Base-by-base conservation (phyloP, 208 protist species). In the Entamoeba histolytica region DNA sequence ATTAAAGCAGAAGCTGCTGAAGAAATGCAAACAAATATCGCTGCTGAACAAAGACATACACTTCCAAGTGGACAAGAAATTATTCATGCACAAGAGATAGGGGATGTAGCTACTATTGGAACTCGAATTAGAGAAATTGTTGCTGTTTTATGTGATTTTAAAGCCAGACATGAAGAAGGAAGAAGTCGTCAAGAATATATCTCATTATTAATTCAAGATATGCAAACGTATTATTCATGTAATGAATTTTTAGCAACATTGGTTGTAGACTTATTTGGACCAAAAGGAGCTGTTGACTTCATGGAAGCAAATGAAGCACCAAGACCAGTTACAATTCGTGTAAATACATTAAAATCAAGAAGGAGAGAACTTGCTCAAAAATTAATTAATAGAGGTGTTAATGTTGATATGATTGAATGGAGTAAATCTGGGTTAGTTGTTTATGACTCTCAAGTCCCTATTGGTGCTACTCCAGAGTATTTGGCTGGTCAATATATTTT, bases 401-500 rank as follows among this genome's bases (percentile, higher is more conserved):
- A 98, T 94, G 96, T 99, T 35, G 98, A 99, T 92, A 98, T 98
- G 50, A 95, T 98, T 17, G 95, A 96, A 91, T 98, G 97, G 97
- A 97, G 96, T 51, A 98, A 98, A 94, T 98, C 99, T 4, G 98
- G 98, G 35, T 96, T 99, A n/a, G 96, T 98, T 92, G 96, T 99
- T 23, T 99, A 97, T 94, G 98, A 99, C 87, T 98, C 98, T 5
- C 97, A 97, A 39, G 98, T 99, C n/a, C 97, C 98, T 17, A 97
- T 99, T 92, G 98, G 98, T 55, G 98, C 98, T 91, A 99, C 99
- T 0, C 97, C 98, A 50, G 98, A 99, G 95, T 99, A 99, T 95
- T 96, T 99, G 0, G 96, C 98, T 1, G 99, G 99, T 0, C 97
- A 99, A 52, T 99, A 99, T 95, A 99, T 99, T 96, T 95, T 99